Conservation (phyloP, 2,329 filamentous ascomycete genomes). For the Pseudogymnoascus verrucosus region DNA sequence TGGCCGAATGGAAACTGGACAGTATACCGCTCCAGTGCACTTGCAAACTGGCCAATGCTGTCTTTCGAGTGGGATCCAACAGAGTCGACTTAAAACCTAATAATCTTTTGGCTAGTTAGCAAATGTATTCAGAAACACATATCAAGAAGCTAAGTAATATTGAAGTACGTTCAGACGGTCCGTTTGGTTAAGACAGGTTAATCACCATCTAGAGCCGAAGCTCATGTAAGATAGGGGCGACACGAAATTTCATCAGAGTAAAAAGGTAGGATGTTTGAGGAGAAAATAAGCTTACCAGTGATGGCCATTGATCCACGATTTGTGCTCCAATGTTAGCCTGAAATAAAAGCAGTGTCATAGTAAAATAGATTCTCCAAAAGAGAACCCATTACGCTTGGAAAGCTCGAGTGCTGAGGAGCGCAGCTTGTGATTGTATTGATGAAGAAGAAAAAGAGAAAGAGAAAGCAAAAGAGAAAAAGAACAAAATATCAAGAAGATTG, state of each 20-base stretch:
- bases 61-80: background rate
- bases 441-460: background rate
- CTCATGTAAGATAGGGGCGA: conserved; percentile 51
- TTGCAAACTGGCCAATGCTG: background rate
- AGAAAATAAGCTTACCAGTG: conserved; percentile 12
- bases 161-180: conserved; percentile 38
- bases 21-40: background rate
- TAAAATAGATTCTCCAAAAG: background rate
- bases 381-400: background rate
- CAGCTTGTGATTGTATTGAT: background rate
- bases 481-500: conserved; percentile 4
- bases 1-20: background rate
- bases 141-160: conserved; percentile 10
- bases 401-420: background rate
- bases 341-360: background rate
- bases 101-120: conserved; percentile 15
- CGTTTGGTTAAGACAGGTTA: conserved; percentile 52
- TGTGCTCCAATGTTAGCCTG: background rate
- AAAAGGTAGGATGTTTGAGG: conserved; percentile 4
- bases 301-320: background rate
- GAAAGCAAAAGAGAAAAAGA: background rate
- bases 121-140: conserved; percentile 18
- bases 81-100: conserved; percentile 8
- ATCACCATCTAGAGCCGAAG: conserved; percentile 41
- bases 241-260: conserved; percentile 47